phyloP scores from a whole-genome alignment of 2,329 filamentous ascomycete genomes.

The Cladosporium austrohemisphaericum region DNA sequence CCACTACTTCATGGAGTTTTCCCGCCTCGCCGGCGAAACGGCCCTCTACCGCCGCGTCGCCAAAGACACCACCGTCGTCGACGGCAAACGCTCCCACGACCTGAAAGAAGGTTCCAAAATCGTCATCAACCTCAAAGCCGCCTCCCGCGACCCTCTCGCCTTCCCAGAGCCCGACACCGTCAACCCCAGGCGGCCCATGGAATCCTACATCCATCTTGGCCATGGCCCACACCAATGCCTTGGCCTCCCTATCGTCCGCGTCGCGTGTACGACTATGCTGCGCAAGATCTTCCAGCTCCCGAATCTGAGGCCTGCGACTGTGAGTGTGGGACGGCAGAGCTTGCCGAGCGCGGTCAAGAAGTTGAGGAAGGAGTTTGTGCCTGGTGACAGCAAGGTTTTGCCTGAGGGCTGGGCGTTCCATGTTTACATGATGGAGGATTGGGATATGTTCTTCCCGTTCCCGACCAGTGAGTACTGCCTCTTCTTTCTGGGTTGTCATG shows the following conservation, averaged over 20 bases:
- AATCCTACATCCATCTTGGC: conserved; percentile 44
- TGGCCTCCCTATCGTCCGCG: conserved; percentile 41
- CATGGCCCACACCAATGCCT: conserved; percentile 43
- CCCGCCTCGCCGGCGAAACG: conserved; percentile 43
- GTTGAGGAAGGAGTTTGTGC: conserved; percentile 35
- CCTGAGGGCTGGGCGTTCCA: conserved; percentile 36
- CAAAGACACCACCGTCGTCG: conserved; percentile 32
- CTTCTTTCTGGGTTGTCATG: background rate
- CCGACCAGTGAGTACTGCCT: conserved; percentile 45
- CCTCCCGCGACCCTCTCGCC: conserved; percentile 37
- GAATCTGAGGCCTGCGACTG: conserved; percentile 37
- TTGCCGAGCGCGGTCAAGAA: conserved; percentile 42
- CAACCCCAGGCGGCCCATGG: conserved; percentile 31
- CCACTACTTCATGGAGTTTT: conserved; percentile 49
- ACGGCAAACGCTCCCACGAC: conserved; percentile 24
- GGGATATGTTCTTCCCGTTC: conserved; percentile 46
- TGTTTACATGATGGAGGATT: conserved; percentile 47
- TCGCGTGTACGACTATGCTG: conserved; percentile 45
- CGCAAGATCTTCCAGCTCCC: conserved; percentile 41
- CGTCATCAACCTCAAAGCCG: conserved; percentile 43
- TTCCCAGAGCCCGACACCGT: conserved; percentile 41
- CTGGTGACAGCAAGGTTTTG: conserved; percentile 30
- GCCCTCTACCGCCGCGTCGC: conserved; percentile 39
- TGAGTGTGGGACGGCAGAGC: conserved; percentile 29
- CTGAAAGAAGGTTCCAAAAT: conserved; percentile 38